Evolutionary conservation across 352 stramenopile species (phyloP).

Genomic region (Phytophthora agathidicida): DNA sequence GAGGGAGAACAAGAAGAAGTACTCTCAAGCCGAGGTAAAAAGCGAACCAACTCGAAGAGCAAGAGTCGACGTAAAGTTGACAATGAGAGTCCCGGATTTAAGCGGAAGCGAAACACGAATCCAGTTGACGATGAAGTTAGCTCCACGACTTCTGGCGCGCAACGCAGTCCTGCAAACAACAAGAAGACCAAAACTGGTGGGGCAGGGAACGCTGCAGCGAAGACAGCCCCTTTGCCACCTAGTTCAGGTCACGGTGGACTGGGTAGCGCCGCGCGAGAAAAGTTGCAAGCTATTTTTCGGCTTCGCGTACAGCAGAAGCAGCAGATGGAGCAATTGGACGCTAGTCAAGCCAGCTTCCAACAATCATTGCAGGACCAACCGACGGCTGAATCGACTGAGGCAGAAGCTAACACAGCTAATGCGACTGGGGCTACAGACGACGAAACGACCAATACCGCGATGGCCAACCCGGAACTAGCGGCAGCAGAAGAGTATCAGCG

Average conservation of each 20-base stretch:
- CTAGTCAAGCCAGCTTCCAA: conserved; percentile 18
- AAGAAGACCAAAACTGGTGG: conserved; percentile 16
- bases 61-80: conserved; percentile 8
- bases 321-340: conserved; percentile 38
- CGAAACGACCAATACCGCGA: conserved; percentile 1
- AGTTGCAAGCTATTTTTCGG: conserved; percentile 69
- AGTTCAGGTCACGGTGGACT: conserved; percentile 11
- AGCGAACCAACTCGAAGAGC: conserved; percentile 5
- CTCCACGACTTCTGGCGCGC: background rate
- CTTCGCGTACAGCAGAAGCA: conserved; percentile 58
- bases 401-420: background rate
- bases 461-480: conserved; percentile 19
- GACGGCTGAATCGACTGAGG: conserved; percentile 2
- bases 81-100: conserved; percentile 13
- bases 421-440: background rate
- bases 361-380: conserved; percentile 37
- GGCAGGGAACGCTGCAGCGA: background rate
- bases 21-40: conserved; percentile 8
- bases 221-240: conserved; percentile 13
- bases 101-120: conserved; percentile 22
- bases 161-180: conserved; percentile 11
- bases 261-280: conserved; percentile 44
- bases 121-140: conserved; percentile 5
- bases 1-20: conserved; percentile 13
- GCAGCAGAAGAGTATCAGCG: conserved; percentile 56